Base-by-base conservation (phyloP, 495 filamentous ascomycete species). In the Halenospora varia region DNA sequence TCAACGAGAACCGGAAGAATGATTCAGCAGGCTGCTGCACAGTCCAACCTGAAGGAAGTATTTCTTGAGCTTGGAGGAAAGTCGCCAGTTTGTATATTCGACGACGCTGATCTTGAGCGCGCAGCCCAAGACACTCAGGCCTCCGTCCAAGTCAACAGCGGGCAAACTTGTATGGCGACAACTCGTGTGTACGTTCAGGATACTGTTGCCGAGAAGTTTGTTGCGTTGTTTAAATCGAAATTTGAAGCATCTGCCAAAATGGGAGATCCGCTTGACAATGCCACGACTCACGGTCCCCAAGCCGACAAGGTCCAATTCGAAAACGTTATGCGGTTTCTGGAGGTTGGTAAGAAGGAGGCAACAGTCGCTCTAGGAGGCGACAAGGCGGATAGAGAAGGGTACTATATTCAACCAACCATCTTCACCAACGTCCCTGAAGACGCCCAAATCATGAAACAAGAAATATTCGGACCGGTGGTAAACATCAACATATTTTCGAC, bases 61-160 rank as follows among this genome's bases (percentile, higher is more conserved):
- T 96, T 92, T 9, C 83, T 97, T 24, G 93, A 97, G 76, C 86
- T 97, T 48, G 93, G 93, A 70, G 93, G 93, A 75, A 97, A 97
- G 85, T 93, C 88, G 44, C 93, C 93, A 55, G 96, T 96, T 79
- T 96, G 97, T 61, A 85, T 97, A 70, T 97, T 97, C 75, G 78
- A 92, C 63, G 93, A 97, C 66, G 93, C 93, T 48, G 85, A 97
- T 68, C 91, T 97, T 61, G 92, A 97, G 65, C 86, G 93, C 67
- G 91, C 93, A 57, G 90, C 96, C 73, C 87, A 85, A 20, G 97
- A 90, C 89, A 88, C 92, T 70, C 96, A 97, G 85, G 93, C 90
- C 57, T 92, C 93, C 68, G 96, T 97, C 68, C 96, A 89, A 84
- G 96, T 78, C 79, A 97, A 97, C 83, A 92, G 96, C 75, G 93